Evolutionary conservation across 2,329 filamentous ascomycete genomes (phyloP).

Genomic region (Diaporthe sp.): DNA sequence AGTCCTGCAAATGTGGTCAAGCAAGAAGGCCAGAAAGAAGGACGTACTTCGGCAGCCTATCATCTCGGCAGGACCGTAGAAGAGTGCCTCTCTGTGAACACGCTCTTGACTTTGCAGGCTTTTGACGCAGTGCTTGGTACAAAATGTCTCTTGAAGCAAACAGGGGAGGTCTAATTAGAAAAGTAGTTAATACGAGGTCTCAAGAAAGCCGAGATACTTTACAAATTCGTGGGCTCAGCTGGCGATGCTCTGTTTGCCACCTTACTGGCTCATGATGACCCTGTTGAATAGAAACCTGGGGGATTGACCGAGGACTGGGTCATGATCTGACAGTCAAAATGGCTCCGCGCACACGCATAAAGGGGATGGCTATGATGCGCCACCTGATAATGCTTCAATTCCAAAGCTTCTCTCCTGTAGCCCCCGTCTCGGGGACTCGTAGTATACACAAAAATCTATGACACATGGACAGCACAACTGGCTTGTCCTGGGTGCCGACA

Average conservation of each 20-base stretch:
- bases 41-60: background rate
- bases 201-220: too few species aligned
- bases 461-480: constrained; percentile 28
- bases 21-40: background rate
- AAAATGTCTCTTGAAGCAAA: too few species aligned
- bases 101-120: background rate
- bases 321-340: background rate
- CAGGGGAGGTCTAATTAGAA: background rate
- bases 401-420: background rate
- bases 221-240: too few species aligned
- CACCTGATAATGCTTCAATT: background rate
- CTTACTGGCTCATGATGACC: background rate
- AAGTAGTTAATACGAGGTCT: background rate
- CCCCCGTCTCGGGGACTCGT: background rate
- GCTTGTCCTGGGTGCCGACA: constrained; percentile 18
- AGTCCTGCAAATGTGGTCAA: background rate
- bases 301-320: background rate
- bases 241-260: background rate
- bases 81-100: background rate
- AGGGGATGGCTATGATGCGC: too few species aligned
- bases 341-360: background rate
- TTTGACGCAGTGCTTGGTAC: background rate
- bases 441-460: constrained; percentile 35
- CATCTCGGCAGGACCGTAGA: background rate
- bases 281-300: background rate